These are phyloP conservation scores for Rachicladosporium sp. DNA, from an alignment of 2,329 filamentous ascomycete genomes.

Conservation along the genomic window DNA sequence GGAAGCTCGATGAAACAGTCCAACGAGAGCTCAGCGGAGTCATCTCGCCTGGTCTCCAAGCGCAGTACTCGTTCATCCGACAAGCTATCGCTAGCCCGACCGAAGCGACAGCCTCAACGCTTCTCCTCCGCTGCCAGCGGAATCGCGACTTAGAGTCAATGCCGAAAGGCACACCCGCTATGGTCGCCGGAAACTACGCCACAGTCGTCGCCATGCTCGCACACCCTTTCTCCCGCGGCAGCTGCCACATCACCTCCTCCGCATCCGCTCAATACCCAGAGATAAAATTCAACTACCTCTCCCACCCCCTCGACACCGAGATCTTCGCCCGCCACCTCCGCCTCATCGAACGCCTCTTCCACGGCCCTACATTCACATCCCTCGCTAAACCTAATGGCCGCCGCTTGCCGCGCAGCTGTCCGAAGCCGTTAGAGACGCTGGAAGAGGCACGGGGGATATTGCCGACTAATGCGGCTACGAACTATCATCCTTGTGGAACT, in stretches of 20 bases:
- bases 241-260: conserved; percentile 14
- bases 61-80: too few relatives aligned
- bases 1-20: conserved; percentile 8
- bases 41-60: not conserved
- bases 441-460: conserved; percentile 12
- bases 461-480: conserved; percentile 8
- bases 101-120: too few relatives aligned
- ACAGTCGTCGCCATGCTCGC: conserved; percentile 12
- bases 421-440: conserved; percentile 3
- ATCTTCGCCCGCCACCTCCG: conserved; percentile 17
- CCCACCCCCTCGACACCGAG: conserved; percentile 19
- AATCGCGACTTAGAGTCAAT: conserved; percentile 33
- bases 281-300: conserved; percentile 19
- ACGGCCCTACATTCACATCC: conserved; percentile 26
- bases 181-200: conserved; percentile 18
- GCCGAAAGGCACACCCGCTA: conserved; percentile 27
- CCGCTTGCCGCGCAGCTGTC: conserved; percentile 3
- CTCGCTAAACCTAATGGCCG: conserved; percentile 10
- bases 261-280: conserved; percentile 11
- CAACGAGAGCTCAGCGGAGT: conserved; percentile 28
- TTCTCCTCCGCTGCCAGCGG: conserved; percentile 6
- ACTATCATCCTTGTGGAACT: conserved; percentile 30
- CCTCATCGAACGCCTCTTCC: conserved; percentile 29
- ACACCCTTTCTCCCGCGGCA: conserved; percentile 17
- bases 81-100: too few relatives aligned